phyloP scores from a whole-genome alignment of 2,329 filamentous ascomycete species.

The Cladophialophora chaetospira region DNA sequence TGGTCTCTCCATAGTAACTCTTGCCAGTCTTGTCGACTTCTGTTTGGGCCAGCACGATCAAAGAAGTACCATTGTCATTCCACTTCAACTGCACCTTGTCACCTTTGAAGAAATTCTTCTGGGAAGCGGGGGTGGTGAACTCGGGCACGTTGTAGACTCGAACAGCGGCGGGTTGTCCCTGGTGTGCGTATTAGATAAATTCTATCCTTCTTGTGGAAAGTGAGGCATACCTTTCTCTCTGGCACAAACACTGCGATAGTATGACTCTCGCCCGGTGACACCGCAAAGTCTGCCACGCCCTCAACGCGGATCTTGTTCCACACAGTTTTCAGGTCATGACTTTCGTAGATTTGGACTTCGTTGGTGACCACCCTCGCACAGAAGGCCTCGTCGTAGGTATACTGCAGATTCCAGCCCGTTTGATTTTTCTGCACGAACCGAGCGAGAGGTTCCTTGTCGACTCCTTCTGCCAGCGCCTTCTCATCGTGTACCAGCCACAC shows the following conservation, averaged over 20 bases:
- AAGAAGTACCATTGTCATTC: slow-evolving; percentile 86
- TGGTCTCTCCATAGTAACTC: slow-evolving; percentile 99
- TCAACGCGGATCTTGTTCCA: slow-evolving; percentile 96
- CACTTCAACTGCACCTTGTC: slow-evolving; percentile 99
- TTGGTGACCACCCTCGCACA: slow-evolving; percentile 94
- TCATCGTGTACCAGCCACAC: slow-evolving; percentile 86
- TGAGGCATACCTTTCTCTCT: slow-evolving; percentile 75
- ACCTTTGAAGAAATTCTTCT: slow-evolving; percentile 99
- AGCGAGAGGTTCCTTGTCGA: slow-evolving; percentile 73
- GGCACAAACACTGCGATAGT: slow-evolving; percentile 94
- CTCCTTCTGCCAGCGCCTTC: slow-evolving; percentile 56
- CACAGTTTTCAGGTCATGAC: slow-evolving; percentile 77
- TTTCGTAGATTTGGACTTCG: slow-evolving; percentile 96
- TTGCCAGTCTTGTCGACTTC: slow-evolving; percentile 98
- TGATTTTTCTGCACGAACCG: slow-evolving; percentile 94
- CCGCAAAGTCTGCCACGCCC: slow-evolving; percentile 83
- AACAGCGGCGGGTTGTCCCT: slow-evolving; percentile 91
- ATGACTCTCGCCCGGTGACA: slow-evolving; percentile 86
- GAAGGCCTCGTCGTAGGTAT: slow-evolving; percentile 88
- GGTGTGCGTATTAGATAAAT: slow-evolving; percentile 25
- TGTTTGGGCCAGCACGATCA: slow-evolving; percentile 94
- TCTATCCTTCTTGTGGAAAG: too few relatives aligned
- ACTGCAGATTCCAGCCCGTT: slow-evolving; percentile 96
- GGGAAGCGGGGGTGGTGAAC: slow-evolving; percentile 79
- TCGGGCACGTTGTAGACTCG: slow-evolving; percentile 93